Conservation (phyloP, 2,329 filamentous ascomycete species). For the Thyridium curvatum region DNA sequence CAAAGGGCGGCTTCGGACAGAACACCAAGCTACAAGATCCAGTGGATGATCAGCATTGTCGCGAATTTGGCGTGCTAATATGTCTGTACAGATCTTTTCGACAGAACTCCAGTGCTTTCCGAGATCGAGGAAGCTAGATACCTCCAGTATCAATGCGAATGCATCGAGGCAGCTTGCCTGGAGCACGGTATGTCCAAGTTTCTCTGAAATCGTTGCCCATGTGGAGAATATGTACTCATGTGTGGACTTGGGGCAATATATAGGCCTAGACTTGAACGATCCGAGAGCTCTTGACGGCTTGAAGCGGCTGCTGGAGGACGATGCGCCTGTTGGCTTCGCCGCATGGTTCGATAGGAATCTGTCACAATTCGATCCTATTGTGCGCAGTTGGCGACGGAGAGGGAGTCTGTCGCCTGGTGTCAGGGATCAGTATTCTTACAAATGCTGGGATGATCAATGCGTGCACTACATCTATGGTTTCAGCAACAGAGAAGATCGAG, state of each 20-base stretch:
- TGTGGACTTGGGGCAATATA: constrained; percentile 1
- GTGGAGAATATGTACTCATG: neutral
- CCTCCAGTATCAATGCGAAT: constrained; percentile 53
- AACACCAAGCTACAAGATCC: no score
- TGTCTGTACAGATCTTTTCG: constrained; percentile 25
- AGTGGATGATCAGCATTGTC: no score
- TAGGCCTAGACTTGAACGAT: constrained; percentile 37
- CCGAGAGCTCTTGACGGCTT: constrained; percentile 29
- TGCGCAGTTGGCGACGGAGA: constrained; percentile 31
- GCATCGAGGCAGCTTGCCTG: constrained; percentile 45
- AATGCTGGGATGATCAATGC: constrained; percentile 49
- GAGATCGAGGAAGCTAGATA: constrained; percentile 51
- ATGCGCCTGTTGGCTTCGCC: constrained; percentile 39
- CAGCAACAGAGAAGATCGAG: constrained; percentile 40
- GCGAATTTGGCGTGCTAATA: no score
- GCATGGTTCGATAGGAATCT: constrained; percentile 49
- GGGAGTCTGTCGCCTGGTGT: constrained; percentile 27
- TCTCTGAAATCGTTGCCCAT: constrained; percentile 1
- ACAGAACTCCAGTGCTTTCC: constrained; percentile 38
- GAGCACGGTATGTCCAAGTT: constrained; percentile 33
- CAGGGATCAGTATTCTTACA: constrained; percentile 36
- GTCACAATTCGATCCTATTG: constrained; percentile 39
- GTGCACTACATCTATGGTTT: constrained; percentile 55
- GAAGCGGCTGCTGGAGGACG: constrained; percentile 26
- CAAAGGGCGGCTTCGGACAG: no score